Evolutionary conservation across 768 basidiomycete species (phyloP), one percentile per base, ranked within the genome.

Genomic region (Lactifluus subvellereus): DNA sequence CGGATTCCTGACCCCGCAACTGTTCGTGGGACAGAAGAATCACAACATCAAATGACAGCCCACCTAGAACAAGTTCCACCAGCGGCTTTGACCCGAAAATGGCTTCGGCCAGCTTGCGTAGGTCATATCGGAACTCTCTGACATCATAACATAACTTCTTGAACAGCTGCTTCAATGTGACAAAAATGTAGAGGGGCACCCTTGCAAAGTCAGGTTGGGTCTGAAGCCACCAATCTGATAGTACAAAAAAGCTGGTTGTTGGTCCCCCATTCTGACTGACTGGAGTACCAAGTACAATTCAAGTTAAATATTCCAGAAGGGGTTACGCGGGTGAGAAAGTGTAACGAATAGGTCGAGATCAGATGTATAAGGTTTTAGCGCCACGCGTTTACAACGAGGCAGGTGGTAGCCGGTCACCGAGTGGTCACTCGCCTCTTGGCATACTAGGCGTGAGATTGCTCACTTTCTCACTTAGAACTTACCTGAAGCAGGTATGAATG

Each of bases 211-310:
- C 30, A 60, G 18, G 33, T 66, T 62, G 18, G 60, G 53, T 32
- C 58, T 60, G 14, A 67, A 63, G 55, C 66, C 67, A 50, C 61
- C 67, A 48, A 67, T 66, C 57, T 66, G 67, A 58, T 62, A 67
- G 10, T 66, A 67, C 11, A 37, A 53, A 18, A 50, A n/a, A 3
- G n/a, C 50, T 37, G 57, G 59, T 22, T 30, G 40, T 4, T 37
- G 60, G 55, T 59, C 59, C 35, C 42, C 54, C 63, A 64, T 64
- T 51, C 52, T 50, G 27, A 18, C n/a, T n/a, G n/a, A n/a, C 22
- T 37, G 22, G 8, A 6, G 18, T 8, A 27, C 45, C 32, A 33
- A 35, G 54, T 8, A 27, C 2, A 27, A 27, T 33, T 30, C 30
- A n/a, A 60, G 2, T 33, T 6, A 42, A 37, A 35, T 30, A 27